These are phyloP conservation scores for Geoglossum cookeanum DNA, from an alignment of 2,329 filamentous ascomycete species.

Conservation along the genomic window DNA sequence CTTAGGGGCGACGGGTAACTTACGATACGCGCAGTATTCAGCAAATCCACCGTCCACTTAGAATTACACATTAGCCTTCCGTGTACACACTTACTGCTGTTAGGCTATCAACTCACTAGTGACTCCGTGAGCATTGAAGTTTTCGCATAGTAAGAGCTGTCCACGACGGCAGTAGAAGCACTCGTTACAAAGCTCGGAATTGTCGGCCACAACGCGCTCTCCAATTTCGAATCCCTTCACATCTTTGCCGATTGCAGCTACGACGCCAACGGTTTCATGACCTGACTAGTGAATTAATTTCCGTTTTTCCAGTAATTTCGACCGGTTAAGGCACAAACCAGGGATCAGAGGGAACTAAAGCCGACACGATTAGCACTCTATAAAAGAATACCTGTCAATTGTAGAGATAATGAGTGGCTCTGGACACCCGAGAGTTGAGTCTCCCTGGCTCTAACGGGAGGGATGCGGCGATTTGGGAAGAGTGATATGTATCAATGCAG, in stretches of 20 bases:
- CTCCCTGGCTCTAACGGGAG: background rate
- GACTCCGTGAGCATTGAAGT: conserved; percentile 48
- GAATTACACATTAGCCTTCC: background rate
- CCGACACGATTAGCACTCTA: background rate
- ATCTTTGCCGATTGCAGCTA: conserved; percentile 38
- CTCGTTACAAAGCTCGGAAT: conserved; percentile 43
- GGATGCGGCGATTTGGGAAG: background rate
- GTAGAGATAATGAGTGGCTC: background rate
- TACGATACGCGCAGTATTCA: conserved; percentile 41
- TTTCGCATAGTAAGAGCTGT: conserved; percentile 46
- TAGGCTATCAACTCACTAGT: conserved; percentile 19
- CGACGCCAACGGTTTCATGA: conserved; percentile 47
- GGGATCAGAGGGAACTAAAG: conserved; percentile 43
- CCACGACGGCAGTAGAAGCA: conserved; percentile 58
- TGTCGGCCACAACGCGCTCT: conserved; percentile 39
- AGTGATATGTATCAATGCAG: conserved; percentile 4
- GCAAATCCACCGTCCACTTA: conserved; percentile 50
- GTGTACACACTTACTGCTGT: background rate
- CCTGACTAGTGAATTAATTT: conserved; percentile 20
- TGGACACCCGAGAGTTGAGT: too few species aligned
- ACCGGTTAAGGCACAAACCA: conserved; percentile 16
- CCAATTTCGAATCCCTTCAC: conserved; percentile 42
- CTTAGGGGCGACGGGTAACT: background rate
- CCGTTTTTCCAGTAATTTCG: background rate
- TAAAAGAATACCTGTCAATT: background rate